These are phyloP conservation scores for Kuraishia borneana DNA, from an alignment of 805 yeast genomes.

Conservation along the genomic window DNA sequence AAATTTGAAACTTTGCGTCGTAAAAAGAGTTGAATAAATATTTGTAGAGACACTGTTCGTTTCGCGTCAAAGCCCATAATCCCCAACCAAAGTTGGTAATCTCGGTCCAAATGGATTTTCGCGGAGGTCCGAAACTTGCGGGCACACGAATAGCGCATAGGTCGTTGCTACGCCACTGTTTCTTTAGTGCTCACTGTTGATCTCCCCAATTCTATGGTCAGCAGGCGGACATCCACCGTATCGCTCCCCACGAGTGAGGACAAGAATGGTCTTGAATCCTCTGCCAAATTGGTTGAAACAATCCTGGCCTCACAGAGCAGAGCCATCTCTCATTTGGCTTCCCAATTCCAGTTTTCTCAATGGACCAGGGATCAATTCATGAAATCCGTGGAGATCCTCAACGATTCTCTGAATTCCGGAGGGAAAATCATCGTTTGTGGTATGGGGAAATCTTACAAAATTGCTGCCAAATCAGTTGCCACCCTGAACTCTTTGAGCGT, in stretches of 20 bases:
- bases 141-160: no score
- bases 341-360: constrained; percentile 32
- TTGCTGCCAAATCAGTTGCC: constrained; percentile 69
- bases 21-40: no score
- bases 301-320: constrained; percentile 34
- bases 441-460: constrained; percentile 76
- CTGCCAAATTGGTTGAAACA: constrained; percentile 18
- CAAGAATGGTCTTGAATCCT: neutral
- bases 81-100: no score
- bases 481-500: constrained; percentile 74
- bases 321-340: constrained; percentile 32
- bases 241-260: neutral
- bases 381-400: constrained; percentile 30
- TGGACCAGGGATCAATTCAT: constrained; percentile 34
- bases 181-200: no score
- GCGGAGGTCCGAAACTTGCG: no score
- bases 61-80: no score
- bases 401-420: constrained; percentile 28
- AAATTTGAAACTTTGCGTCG: no score
- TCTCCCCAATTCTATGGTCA: no score
- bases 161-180: no score
- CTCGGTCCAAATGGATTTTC: no score
- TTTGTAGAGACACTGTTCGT: no score
- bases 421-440: constrained; percentile 75
- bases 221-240: constrained; percentile 1